Percentiles rank a stretch among this genome's conserved stretches.
Evolutionary conservation across 2,329 filamentous ascomycete species (phyloP).

Genomic region (Ceratocystis harringtonii): DNA sequence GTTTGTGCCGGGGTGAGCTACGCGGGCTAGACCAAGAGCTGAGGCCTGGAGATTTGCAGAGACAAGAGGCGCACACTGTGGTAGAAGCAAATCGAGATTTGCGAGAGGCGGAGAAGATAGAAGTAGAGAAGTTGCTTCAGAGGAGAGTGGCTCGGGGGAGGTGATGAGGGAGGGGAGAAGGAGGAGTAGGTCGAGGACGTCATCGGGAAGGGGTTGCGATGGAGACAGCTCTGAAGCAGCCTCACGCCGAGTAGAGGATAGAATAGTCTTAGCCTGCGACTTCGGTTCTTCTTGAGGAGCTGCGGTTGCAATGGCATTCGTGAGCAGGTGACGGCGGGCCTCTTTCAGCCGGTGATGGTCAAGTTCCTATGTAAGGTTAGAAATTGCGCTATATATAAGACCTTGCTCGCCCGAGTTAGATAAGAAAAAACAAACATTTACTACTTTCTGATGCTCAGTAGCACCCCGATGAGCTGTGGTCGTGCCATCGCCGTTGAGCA

Average conservation of each 20-base stretch:
- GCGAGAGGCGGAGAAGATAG: conserved; percentile 37
- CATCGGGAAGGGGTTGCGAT: conserved; percentile 29
- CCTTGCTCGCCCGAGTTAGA: background rate
- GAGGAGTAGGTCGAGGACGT: conserved; percentile 29
- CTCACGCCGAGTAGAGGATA: conserved; percentile 18
- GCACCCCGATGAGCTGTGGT: conserved; percentile 37
- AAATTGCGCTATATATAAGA: background rate
- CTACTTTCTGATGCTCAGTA: conserved; percentile 35
- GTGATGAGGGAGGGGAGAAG: conserved; percentile 37
- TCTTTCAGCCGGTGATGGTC: conserved; percentile 32
- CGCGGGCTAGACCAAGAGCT: conserved; percentile 34
- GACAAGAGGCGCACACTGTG: conserved; percentile 32
- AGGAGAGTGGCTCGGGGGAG: conserved; percentile 25
- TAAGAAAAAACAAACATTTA: conserved; percentile 28
- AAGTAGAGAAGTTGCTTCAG: conserved; percentile 29
- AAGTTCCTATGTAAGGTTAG: conserved; percentile 30
- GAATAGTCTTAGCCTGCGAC: conserved; percentile 21
- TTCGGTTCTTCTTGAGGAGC: conserved; percentile 23
- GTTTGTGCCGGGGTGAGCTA: conserved; percentile 34
- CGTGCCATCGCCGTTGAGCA: conserved; percentile 44
- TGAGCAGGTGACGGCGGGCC: conserved; percentile 37
- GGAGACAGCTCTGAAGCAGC: conserved; percentile 18
- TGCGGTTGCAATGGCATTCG: conserved; percentile 34
- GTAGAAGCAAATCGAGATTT: conserved; percentile 33
- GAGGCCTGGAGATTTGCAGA: conserved; percentile 35